phyloP scores from a whole-genome alignment of 2,329 filamentous ascomycete genomes.

The Coleophoma cylindrospora region DNA sequence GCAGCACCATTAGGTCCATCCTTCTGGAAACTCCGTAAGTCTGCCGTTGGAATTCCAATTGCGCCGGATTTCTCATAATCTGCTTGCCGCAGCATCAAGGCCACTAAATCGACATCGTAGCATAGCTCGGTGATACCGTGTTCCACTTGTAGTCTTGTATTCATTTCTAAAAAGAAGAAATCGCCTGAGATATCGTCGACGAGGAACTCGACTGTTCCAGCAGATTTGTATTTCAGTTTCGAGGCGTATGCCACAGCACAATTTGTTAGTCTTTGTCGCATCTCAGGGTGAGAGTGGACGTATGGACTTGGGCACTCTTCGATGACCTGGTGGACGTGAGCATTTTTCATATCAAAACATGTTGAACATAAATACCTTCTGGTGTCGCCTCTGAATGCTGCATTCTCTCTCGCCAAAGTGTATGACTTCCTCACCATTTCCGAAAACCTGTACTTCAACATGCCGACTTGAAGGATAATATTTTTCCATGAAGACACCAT shows the following conservation, averaged over 20 bases:
- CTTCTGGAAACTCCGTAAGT: slow-evolving; percentile 9
- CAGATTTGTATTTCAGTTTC: slow-evolving; percentile 45
- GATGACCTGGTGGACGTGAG: not conserved
- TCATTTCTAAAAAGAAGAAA: slow-evolving; percentile 44
- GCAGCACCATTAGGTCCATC: slow-evolving; percentile 54
- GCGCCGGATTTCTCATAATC: slow-evolving; percentile 10
- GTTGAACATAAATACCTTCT: slow-evolving; percentile 35
- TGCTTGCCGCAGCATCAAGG: slow-evolving; percentile 19
- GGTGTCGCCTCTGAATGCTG: slow-evolving; percentile 40
- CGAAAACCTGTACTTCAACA: slow-evolving; percentile 42
- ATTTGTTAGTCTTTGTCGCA: slow-evolving; percentile 29
- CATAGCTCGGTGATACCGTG: slow-evolving; percentile 42
- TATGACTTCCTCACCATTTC: slow-evolving; percentile 33
- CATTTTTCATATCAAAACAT: not conserved
- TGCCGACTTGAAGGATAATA: slow-evolving; percentile 39
- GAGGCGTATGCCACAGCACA: slow-evolving; percentile 33
- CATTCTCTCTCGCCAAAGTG: slow-evolving; percentile 40
- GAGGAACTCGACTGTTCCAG: slow-evolving; percentile 61
- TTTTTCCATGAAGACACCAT: slow-evolving; percentile 40
- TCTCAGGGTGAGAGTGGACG: slow-evolving; percentile 30
- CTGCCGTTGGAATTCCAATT: slow-evolving; percentile 35
- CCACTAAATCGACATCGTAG: slow-evolving; percentile 33
- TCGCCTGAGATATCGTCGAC: slow-evolving; percentile 36
- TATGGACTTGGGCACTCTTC: slow-evolving; percentile 38
- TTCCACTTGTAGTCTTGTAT: slow-evolving; percentile 41